Percentiles rank a stretch among this genome's conserved stretches.
phyloP scores from a whole-genome alignment of 2,329 filamentous ascomycete species.

The Didymella keratinophila region DNA sequence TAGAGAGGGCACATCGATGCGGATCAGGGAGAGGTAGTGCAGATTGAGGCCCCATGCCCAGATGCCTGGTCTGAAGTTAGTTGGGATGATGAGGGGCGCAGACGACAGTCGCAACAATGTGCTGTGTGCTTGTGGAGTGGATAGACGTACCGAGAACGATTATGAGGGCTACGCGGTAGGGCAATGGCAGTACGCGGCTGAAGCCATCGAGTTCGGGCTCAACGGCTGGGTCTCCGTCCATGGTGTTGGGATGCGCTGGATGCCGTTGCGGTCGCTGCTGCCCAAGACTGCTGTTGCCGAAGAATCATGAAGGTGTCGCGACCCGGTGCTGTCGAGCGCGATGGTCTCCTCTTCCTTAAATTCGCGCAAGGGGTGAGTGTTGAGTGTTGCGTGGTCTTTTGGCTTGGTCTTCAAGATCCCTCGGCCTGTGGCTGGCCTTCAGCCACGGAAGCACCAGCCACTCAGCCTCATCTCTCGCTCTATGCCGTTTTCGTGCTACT shows the following conservation, averaged over 20 bases:
- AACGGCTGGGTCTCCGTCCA: constrained; percentile 78
- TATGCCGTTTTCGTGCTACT: not conserved
- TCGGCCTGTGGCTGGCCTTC: no score
- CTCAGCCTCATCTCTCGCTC: constrained; percentile 3
- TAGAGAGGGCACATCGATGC: constrained; percentile 86
- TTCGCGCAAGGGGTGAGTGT: constrained; percentile 29
- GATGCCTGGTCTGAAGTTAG: constrained; percentile 65
- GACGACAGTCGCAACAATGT: no score
- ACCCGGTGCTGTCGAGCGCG: not conserved
- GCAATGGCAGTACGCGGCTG: constrained; percentile 84
- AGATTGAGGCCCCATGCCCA: constrained; percentile 97
- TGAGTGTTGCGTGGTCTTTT: constrained; percentile 44
- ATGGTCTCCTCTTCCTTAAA: constrained; percentile 8
- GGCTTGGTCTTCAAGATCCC: no score
- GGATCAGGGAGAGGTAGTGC: constrained; percentile 79
- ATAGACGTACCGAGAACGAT: constrained; percentile 75
- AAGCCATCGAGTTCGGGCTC: constrained; percentile 79
- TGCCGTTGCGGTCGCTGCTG: constrained; percentile 33
- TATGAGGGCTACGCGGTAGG: constrained; percentile 87
- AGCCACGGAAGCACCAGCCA: constrained; percentile 4
- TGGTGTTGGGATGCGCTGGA: constrained; percentile 47
- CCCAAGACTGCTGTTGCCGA: constrained; percentile 28
- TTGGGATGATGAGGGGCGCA: not conserved
- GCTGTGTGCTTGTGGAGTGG: not conserved
- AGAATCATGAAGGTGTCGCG: constrained; percentile 28